Conservation (phyloP, 306 rosid species). For the Sophora flavescens region DNA sequence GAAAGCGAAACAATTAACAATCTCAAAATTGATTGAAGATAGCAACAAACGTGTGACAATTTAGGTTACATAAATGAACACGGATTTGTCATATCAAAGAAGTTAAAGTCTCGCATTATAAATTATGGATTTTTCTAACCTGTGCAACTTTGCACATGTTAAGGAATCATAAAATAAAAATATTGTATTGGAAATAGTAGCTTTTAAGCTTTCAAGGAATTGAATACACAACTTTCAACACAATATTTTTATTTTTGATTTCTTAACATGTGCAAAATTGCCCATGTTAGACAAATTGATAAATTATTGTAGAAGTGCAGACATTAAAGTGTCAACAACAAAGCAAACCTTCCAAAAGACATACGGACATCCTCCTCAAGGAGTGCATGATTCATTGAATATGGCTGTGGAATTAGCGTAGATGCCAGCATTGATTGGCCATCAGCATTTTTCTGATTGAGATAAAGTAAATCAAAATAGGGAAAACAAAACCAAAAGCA, state of each 20-base stretch:
- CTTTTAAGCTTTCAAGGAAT: too few species aligned
- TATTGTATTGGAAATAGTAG: too few species aligned
- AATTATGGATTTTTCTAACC: too few species aligned
- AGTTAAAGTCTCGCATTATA: slow-evolving; percentile 11
- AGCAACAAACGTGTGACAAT: slow-evolving; percentile 32
- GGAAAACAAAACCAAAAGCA: not conserved
- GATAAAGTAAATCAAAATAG: slow-evolving; percentile 35
- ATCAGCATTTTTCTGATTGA: slow-evolving; percentile 76
- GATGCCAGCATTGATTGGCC: slow-evolving; percentile 95
- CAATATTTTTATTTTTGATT: too few species aligned
- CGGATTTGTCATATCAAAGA: not conserved
- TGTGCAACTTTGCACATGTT: too few species aligned
- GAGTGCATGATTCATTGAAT: slow-evolving; percentile 70
- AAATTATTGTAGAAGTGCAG: slow-evolving; percentile 8
- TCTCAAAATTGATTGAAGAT: slow-evolving; percentile 38
- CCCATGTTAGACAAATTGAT: too few species aligned
- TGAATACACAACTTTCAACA: too few species aligned
- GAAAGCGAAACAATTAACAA: slow-evolving; percentile 52
- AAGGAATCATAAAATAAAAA: too few species aligned
- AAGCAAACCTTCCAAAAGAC: slow-evolving; percentile 95
- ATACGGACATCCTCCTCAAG: slow-evolving; percentile 87
- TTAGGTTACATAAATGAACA: slow-evolving; percentile 27
- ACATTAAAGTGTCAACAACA: slow-evolving; percentile 40
- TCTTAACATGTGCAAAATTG: too few species aligned
- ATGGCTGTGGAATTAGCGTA: slow-evolving; percentile 90